Conservation (phyloP, 163 green algal genomes). For the Scenedesmus sp. region DNA sequence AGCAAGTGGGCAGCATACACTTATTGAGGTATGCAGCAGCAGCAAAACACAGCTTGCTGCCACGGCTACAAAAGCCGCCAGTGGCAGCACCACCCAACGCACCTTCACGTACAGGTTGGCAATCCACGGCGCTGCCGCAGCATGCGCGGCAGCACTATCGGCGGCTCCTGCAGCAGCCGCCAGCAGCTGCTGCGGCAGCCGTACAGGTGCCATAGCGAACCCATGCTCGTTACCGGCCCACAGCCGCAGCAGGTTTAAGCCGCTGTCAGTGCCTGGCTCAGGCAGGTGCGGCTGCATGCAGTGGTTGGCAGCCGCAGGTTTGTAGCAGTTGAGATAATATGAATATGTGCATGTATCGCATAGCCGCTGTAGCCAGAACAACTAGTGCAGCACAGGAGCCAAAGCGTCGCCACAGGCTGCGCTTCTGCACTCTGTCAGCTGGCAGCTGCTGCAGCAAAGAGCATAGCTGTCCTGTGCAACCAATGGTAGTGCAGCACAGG, state of each 20-base stretch:
- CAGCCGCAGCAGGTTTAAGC: not conserved
- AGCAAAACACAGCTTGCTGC: not conserved
- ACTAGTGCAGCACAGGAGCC: too few relatives aligned
- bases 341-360: too few relatives aligned
- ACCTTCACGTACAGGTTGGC: constrained; percentile 35
- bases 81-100: not conserved
- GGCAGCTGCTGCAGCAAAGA: too few relatives aligned
- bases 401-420: too few relatives aligned
- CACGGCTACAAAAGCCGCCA: not conserved
- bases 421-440: too few relatives aligned
- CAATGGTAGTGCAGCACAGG: too few relatives aligned
- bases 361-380: too few relatives aligned
- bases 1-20: not conserved
- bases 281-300: constrained; percentile 10
- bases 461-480: too few relatives aligned
- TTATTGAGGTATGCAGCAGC: too few relatives aligned
- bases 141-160: not conserved
- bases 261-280: not conserved
- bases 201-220: constrained; percentile 19
- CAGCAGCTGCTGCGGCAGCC: constrained; percentile 6
- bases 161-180: not conserved
- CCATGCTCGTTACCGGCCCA: constrained; percentile 8
- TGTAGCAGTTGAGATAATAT: not conserved
- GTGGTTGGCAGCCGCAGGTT: not conserved
- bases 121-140: not conserved